Evolutionary conservation across 2,329 filamentous ascomycete genomes (phyloP), one percentile per base, ranked within the genome.

Genomic region (Davidsoniella neocaledoniae): DNA sequence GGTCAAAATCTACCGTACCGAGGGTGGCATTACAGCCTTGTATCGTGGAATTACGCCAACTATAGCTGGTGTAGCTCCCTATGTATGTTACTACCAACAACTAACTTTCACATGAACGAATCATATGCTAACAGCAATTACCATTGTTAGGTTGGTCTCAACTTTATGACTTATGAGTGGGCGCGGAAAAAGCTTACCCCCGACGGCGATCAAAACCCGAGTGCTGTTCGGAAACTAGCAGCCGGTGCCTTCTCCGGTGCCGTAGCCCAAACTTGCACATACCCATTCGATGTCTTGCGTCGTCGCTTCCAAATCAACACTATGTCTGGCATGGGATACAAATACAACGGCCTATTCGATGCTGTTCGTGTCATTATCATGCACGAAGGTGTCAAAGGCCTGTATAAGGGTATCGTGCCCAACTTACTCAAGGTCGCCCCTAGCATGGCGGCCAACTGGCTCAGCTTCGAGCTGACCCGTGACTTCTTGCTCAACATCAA

Each of bases 291-390:
- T 62, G 90, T 98, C 2, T 72, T 98, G 49, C 84, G 91, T 29
- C 80, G 91, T 53, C 78, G 91, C 46, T 98, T 98, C 64, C 91
- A 98, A 62, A 91, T 98, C 68, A 98, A 98, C 66, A 95, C 91
- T 49, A 98, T 98, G 91, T 86, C 84, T 44, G 91, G 91, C 47
- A 90, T 98, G 80, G 91, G 91, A 46, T 96, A 95, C 66, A 79
- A 90, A 62, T 98, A 98, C 69, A 87, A 84, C 59, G 83, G 81
- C 5, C 81, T 98, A 41, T 72, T 77, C 54, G 86, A 94, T 61
- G 91, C 91, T 3, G 69, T 98, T 55, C 76, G 70, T 47, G 77
- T 84, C 46, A 98, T 98, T 58, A 64, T 94, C 49, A 66, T 74
- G 43, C 79, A 94, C 58, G 91, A 98, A 67, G 91, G 91, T 26